phyloP scores from a whole-genome alignment of 768 basidiomycete species.

The Sarcodon sp. region DNA sequence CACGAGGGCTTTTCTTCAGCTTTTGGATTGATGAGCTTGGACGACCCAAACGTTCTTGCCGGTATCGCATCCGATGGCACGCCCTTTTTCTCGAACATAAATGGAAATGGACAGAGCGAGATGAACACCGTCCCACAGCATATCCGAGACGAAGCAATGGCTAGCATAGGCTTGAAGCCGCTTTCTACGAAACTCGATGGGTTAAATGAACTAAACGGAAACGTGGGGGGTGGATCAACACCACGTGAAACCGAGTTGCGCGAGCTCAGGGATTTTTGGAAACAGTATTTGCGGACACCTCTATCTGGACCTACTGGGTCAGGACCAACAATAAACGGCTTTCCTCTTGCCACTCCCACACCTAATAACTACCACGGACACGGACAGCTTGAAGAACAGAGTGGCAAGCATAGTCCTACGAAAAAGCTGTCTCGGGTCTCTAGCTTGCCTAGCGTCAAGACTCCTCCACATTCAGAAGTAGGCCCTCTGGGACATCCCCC shows the following conservation, averaged over 20 bases:
- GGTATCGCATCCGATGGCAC: slow-evolving; percentile 43
- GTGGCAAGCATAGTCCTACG: slow-evolving; percentile 11
- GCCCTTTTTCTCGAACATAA: slow-evolving; percentile 41
- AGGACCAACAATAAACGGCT: slow-evolving; percentile 4
- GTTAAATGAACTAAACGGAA: slow-evolving; percentile 9
- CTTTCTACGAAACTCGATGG: no score
- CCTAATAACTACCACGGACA: slow-evolving; percentile 3
- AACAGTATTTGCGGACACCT: slow-evolving; percentile 60
- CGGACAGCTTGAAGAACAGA: slow-evolving; percentile 8
- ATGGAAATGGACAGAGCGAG: slow-evolving; percentile 3
- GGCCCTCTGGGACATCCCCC: background rate
- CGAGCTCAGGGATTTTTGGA: slow-evolving; percentile 65
- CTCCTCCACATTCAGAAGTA: slow-evolving; percentile 25
- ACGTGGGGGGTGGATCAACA: slow-evolving; percentile 21
- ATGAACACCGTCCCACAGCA: slow-evolving; percentile 5
- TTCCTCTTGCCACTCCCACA: slow-evolving; percentile 4
- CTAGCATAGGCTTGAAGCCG: background rate
- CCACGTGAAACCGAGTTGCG: slow-evolving; percentile 13
- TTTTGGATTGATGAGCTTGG: slow-evolving; percentile 67
- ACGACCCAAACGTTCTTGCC: slow-evolving; percentile 58
- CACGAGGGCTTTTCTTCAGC: slow-evolving; percentile 25
- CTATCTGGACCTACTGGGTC: slow-evolving; percentile 21
- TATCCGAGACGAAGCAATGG: background rate
- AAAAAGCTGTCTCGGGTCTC: slow-evolving; percentile 42
- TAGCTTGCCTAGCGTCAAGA: slow-evolving; percentile 58